These are phyloP conservation scores for Penicillium nucicola DNA, from an alignment of 495 filamentous ascomycete species.

Conservation along the genomic window DNA sequence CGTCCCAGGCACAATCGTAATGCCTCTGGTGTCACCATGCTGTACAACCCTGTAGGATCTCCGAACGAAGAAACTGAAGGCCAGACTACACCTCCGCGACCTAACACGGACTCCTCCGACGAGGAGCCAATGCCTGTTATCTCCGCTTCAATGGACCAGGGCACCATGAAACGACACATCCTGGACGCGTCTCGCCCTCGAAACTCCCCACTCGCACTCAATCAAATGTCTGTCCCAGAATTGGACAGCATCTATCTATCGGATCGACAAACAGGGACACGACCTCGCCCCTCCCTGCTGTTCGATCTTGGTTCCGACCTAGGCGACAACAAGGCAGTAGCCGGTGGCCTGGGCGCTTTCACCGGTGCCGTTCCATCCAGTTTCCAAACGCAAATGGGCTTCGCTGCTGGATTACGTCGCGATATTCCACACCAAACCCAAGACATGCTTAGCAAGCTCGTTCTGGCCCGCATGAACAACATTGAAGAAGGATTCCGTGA, in stretches of 20 bases:
- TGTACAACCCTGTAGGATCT: conserved; percentile 52
- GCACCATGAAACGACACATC: conserved; percentile 26
- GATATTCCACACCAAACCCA: conserved; percentile 48
- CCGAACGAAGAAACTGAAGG: conserved; percentile 46
- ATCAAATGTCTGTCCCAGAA: conserved; percentile 52
- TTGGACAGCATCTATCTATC: conserved; percentile 41
- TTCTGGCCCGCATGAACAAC: conserved; percentile 87
- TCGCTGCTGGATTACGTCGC: conserved; percentile 51
- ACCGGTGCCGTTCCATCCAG: conserved; percentile 64
- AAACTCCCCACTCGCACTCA: conserved; percentile 51
- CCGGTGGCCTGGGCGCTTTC: conserved; percentile 40
- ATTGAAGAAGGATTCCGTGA: conserved; percentile 83
- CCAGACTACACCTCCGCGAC: conserved; percentile 24
- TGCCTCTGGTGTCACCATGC: conserved; percentile 71
- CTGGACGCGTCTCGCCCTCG: conserved; percentile 19
- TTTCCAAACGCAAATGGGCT: conserved; percentile 75
- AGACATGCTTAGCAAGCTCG: conserved; percentile 72
- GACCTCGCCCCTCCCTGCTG: conserved; percentile 54
- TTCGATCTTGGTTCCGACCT: conserved; percentile 71
- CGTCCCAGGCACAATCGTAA: conserved; percentile 50
- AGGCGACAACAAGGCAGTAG: conserved; percentile 63
- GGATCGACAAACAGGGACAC: conserved; percentile 26
- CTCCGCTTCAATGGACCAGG: conserved; percentile 25
- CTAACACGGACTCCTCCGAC: conserved; percentile 23
- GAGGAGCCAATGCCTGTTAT: conserved; percentile 11